Percentiles rank a stretch among this genome's conserved stretches.
phyloP scores from a whole-genome alignment of 1,284 basidiomycete genomes.

The Rugiboletus extremiorientalis region DNA sequence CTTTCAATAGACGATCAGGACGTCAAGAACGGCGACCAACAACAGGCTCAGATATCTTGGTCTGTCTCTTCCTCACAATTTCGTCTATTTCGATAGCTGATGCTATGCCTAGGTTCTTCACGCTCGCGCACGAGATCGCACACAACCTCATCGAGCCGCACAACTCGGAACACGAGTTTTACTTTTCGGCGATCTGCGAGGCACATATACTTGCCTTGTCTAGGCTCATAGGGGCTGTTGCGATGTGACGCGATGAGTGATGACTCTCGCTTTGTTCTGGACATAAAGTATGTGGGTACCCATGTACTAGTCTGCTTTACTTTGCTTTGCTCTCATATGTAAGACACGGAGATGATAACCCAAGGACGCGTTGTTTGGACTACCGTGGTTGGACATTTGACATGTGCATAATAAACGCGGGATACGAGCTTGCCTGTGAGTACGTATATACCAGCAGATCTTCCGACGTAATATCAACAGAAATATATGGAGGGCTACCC shows the following conservation, averaged over 20 bases:
- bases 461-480: too few species aligned
- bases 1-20: slow-evolving; percentile 61
- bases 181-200: slow-evolving; percentile 90
- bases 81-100: too few species aligned
- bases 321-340: too few species aligned
- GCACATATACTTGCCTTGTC: slow-evolving; percentile 44
- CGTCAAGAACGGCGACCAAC: slow-evolving; percentile 55
- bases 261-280: too few species aligned
- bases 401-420: too few species aligned
- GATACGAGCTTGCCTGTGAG: too few species aligned
- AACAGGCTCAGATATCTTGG: slow-evolving; percentile 83
- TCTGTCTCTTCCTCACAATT: slow-evolving; percentile 29
- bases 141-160: slow-evolving; percentile 81
- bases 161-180: slow-evolving; percentile 90
- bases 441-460: too few species aligned
- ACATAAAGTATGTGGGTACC: not conserved
- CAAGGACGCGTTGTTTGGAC: too few species aligned
- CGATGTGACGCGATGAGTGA: not conserved
- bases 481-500: too few species aligned
- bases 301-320: too few species aligned
- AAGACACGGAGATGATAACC: too few species aligned
- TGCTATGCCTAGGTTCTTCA: slow-evolving; percentile 71
- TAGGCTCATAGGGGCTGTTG: slow-evolving; percentile 8
- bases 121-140: slow-evolving; percentile 89
- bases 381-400: too few species aligned